These are phyloP conservation scores for Salix caprea DNA, from an alignment of 345 rosid species.

Conservation along the genomic window DNA sequence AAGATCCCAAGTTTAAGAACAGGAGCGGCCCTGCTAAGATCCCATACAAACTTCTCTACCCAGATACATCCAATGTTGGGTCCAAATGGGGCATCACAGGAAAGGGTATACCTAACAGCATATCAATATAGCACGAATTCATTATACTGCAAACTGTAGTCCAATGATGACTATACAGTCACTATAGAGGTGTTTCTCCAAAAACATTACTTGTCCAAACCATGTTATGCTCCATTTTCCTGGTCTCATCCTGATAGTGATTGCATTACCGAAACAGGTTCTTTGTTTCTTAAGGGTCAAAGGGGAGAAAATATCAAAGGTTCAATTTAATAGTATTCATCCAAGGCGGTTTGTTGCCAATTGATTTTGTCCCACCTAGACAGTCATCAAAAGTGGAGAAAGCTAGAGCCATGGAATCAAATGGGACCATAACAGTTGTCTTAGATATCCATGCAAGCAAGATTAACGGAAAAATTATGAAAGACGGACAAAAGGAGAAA, in stretches of 20 bases:
- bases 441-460: not conserved
- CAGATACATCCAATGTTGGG: constrained; percentile 27
- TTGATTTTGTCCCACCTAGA: not conserved
- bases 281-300: not conserved
- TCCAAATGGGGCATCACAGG: constrained; percentile 32
- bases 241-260: not conserved
- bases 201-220: not conserved
- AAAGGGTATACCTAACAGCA: constrained; percentile 55
- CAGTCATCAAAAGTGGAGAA: too few relatives aligned
- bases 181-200: not conserved
- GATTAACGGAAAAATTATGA: not conserved
- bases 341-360: not conserved
- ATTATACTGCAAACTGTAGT: not conserved
- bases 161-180: not conserved
- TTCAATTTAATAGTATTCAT: not conserved
- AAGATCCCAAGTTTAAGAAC: constrained; percentile 35
- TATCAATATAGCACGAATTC: constrained; percentile 30
- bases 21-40: constrained; percentile 49
- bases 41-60: constrained; percentile 43
- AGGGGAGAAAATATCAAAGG: not conserved
- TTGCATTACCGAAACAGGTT: not conserved
- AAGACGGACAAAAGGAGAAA: not conserved
- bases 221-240: not conserved
- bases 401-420: too few relatives aligned
- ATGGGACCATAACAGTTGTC: not conserved